A percentile compares a stretch with the other conserved stretches of the same genome.
phyloP scores from a whole-genome alignment of 108 stramenopile species.

The Craspedostauros australis region DNA sequence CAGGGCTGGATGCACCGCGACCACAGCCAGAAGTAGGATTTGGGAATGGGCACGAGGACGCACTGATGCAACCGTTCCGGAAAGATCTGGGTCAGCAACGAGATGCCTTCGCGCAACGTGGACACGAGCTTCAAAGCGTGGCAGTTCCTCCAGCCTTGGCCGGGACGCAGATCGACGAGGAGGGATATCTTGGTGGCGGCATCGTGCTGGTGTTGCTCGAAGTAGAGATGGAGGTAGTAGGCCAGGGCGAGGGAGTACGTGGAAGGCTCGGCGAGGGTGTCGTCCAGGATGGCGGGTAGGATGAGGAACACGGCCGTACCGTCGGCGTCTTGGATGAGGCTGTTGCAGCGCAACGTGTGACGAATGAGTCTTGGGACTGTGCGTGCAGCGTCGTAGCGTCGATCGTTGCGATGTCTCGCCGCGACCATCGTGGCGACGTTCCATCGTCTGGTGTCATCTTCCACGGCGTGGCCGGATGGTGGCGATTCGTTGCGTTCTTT shows the following conservation, averaged over 20 bases:
- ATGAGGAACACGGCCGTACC: constrained; percentile 55
- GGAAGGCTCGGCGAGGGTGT: constrained; percentile 29
- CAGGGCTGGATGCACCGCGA: too few species aligned
- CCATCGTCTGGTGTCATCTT: too few species aligned
- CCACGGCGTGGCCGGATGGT: too few species aligned
- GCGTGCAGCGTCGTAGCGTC: too few species aligned
- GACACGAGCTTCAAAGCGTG: constrained; percentile 47
- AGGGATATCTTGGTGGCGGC: constrained; percentile 44
- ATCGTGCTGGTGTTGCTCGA: constrained; percentile 42
- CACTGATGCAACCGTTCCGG: constrained; percentile 60
- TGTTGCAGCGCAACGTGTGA: too few species aligned
- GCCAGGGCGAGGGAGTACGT: constrained; percentile 70
- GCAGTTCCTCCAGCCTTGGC: constrained; percentile 68
- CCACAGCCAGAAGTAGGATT: constrained; percentile 31
- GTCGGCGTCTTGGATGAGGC: too few species aligned
- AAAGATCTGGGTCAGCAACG: constrained; percentile 42
- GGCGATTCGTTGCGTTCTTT: too few species aligned
- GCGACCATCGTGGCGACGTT: too few species aligned
- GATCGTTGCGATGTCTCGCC: too few species aligned
- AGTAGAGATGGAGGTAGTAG: constrained; percentile 56
- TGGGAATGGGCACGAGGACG: constrained; percentile 62
- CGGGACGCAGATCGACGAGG: constrained; percentile 62
- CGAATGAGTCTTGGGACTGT: too few species aligned
- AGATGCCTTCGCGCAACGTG: constrained; percentile 41
- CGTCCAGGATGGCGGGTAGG: constrained; percentile 56